These are phyloP conservation scores for Ceratocystis destructans DNA, from an alignment of 2,329 filamentous ascomycete species.

Conservation along the genomic window DNA sequence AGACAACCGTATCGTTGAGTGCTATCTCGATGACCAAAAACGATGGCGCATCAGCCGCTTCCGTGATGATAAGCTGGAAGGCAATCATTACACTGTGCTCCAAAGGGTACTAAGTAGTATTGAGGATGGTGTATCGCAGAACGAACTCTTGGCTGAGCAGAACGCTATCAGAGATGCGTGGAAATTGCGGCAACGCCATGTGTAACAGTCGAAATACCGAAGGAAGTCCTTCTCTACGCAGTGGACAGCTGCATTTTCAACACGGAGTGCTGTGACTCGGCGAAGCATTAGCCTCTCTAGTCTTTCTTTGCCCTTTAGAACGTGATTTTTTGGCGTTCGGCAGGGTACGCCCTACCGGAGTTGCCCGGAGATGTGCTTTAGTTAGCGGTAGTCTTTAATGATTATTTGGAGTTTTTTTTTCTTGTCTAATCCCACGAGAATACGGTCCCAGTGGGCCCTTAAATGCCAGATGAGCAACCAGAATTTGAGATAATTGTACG, in stretches of 20 bases:
- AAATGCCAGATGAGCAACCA: background rate
- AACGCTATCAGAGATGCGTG: conserved; percentile 63
- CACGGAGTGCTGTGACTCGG: conserved; percentile 1
- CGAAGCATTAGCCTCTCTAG: conserved; percentile 10
- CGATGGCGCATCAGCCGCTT: conserved; percentile 82
- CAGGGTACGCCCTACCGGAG: background rate
- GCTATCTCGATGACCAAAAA: conserved; percentile 59
- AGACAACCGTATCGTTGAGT: conserved; percentile 83
- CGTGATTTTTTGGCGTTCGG: conserved; percentile 3
- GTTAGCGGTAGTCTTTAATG: background rate
- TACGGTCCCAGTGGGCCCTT: background rate
- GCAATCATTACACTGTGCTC: conserved; percentile 77
- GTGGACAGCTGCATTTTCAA: conserved; percentile 30
- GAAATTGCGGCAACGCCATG: conserved; percentile 35
- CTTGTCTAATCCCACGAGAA: background rate
- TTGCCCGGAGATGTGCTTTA: background rate
- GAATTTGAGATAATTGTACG: background rate
- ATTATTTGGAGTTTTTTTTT: background rate
- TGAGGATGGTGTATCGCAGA: conserved; percentile 65
- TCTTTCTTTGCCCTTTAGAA: background rate
- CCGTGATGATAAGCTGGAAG: conserved; percentile 81
- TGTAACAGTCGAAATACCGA: no score
- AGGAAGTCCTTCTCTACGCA: conserved; percentile 24
- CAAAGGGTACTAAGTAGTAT: conserved; percentile 83
- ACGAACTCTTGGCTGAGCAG: conserved; percentile 60